Base-by-base conservation (phyloP, 768 basidiomycete genomes). In the Serendipita sp. region DNA sequence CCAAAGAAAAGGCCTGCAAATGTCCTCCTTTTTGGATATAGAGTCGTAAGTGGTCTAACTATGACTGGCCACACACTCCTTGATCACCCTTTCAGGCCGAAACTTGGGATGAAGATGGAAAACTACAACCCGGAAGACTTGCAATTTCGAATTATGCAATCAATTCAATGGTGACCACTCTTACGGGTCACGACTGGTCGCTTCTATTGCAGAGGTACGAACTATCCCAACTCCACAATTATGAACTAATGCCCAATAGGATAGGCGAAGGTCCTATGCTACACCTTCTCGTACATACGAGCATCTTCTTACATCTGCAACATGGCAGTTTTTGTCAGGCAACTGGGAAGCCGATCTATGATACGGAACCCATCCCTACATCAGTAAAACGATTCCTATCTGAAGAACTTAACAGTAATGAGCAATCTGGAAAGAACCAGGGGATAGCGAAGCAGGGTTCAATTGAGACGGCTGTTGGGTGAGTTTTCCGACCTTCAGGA, bases 321-420 rank as follows among this genome's bases (percentile, higher is more conserved):
- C 95, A 96, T 69, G 83, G 82, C 18, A 94, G 91, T 70, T 79
- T 86, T 43, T 87, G 87, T 66, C 94, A 98, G 72, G 71, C 96
- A 64, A 82, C 85, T 0, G 94, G 94, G 3, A 76, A 77, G 40
- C 85, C 88, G 0, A 71, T 95, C 27, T 75, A 83, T 29, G 77
- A 79, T 43, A 67, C 75, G 0, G 74, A 73, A 13, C 67, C 74
- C 68, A 72, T 66, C 13, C 55, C 44, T 10, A 58, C 36, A 46
- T 55, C 65, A 13, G 62, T 58, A 36, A 65, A 66, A 34, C 43
- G 40, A 40, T 3, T 3, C n/a, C 50, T 15, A 46, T 62, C 40
- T 36, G 53, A 40, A 2, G 37, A 40, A 2, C 13, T 40, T 10
- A 11, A 50, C 27, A 16, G 23, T 44, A 36, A 31, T 16, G 31